Evolutionary conservation across 2,329 filamentous ascomycete genomes (phyloP).

Genomic region (Grosmannia serpens): DNA sequence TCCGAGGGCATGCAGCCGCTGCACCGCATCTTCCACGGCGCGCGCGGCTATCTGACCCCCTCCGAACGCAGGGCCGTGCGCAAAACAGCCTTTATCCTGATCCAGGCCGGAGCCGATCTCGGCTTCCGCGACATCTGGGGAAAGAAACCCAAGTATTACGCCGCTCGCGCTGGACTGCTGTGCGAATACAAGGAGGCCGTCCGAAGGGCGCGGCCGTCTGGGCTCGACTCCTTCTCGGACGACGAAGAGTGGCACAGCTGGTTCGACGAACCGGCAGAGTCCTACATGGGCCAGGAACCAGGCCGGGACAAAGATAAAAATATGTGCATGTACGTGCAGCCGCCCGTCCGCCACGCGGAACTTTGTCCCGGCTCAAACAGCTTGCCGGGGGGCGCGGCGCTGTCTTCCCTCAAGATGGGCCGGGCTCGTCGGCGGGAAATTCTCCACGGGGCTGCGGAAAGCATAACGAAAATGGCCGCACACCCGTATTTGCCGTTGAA

Average conservation of each 20-base stretch:
- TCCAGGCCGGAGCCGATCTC: not conserved
- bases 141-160: not conserved
- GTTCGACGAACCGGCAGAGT: not conserved
- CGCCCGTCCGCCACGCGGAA: too few relatives aligned
- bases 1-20: not conserved
- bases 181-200: not conserved
- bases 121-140: not conserved
- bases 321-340: too few relatives aligned
- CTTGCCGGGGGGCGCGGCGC: too few relatives aligned
- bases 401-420: too few relatives aligned
- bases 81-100: not conserved
- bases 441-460: too few relatives aligned
- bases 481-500: not conserved
- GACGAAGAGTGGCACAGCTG: not conserved
- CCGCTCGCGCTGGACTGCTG: not conserved
- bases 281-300: not conserved
- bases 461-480: not conserved
- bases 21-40: not conserved
- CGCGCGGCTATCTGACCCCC: not conserved
- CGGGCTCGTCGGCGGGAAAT: too few relatives aligned
- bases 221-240: not conserved
- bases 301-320: too few relatives aligned
- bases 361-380: too few relatives aligned
- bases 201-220: not conserved
- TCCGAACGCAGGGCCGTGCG: not conserved